These are phyloP conservation scores for Trichoderma pleuroti DNA, from an alignment of 2,329 filamentous ascomycete genomes.

Conservation along the genomic window DNA sequence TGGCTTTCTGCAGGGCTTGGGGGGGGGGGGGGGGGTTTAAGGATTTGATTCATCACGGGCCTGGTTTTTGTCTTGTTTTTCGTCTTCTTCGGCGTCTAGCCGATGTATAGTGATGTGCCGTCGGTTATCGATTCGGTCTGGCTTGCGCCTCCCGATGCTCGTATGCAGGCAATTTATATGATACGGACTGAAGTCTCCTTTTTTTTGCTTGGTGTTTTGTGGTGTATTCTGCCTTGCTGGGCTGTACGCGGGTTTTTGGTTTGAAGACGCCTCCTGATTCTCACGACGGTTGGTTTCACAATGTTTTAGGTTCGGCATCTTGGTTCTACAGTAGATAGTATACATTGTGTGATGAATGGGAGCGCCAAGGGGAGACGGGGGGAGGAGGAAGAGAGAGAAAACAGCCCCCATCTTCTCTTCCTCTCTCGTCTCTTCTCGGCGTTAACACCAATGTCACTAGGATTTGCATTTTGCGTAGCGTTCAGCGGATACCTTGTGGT, in stretches of 20 bases:
- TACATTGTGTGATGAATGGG: background rate
- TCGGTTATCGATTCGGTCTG: background rate
- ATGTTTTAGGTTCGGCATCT: background rate
- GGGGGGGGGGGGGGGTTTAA: too few relatives aligned
- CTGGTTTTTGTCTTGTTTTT: background rate
- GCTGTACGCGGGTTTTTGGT: background rate
- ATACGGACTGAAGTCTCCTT: background rate
- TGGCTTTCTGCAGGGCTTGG: background rate
- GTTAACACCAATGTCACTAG: background rate
- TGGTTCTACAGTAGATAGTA: background rate
- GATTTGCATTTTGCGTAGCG: background rate
- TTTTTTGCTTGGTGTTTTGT: background rate
- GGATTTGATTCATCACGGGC: background rate
- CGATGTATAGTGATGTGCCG: background rate
- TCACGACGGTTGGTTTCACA: background rate
- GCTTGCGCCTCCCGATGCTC: background rate
- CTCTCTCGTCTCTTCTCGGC: background rate
- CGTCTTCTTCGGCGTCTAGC: background rate
- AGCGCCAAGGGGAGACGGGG: background rate
- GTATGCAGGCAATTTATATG: slow-evolving; percentile 7
- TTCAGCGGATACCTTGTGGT: background rate
- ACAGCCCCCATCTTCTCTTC: background rate
- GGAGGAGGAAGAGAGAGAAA: background rate
- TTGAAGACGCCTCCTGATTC: background rate
- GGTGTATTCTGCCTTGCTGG: background rate